Base-by-base conservation (phyloP, 805 yeast genomes). In the Candida arabinofermentans region DNA sequence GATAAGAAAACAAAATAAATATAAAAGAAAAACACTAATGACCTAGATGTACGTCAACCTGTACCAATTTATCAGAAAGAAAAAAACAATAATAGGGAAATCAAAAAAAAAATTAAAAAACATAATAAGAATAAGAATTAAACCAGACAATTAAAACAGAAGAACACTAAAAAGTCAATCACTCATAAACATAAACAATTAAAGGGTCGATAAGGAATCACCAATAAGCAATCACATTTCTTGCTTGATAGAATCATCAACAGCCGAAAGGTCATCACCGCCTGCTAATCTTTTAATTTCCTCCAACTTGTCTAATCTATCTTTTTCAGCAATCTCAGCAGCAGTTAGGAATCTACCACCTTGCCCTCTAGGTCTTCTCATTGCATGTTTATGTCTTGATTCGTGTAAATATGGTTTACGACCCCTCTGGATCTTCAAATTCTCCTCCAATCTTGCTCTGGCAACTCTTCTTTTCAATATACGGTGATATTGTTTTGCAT, bases 341-440 rank as follows among this genome's bases (percentile, higher is more conserved):
- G 98, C 96, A 1, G 99, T 93, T 45, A 93, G 66, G 53, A 93
- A 93, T 46, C 99, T 72, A 6, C 99, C 99, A 24, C 99, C 99
- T 67, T 93, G 98, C 22, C 99, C 99, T 54, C 99, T 79, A 13
- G 99, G 98, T 61, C 99, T 77, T 59, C 98, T 77, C 99, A 93
- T 93, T 3, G 99, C 99, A 62, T 93, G 99, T 61, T 93, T 91
- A 62, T 93, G 99, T 55, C 99, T 75, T 16, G 96, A 87, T 64
- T 93, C 99, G 60, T 93, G 99, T 37, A 93, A 64, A 63, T 95
- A 91, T 10, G 98, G 97, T 59, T 84, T 83, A 54, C 98, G 78
- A 14, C 95, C 95, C 48, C 96, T 76, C 14, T 93, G 90, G 4
- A 86, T 86, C 57, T 87, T 84, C 48, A 91, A 72, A 34, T 81